phyloP scores from a whole-genome alignment of 768 basidiomycete species.

The Boletus vinaceobasis region DNA sequence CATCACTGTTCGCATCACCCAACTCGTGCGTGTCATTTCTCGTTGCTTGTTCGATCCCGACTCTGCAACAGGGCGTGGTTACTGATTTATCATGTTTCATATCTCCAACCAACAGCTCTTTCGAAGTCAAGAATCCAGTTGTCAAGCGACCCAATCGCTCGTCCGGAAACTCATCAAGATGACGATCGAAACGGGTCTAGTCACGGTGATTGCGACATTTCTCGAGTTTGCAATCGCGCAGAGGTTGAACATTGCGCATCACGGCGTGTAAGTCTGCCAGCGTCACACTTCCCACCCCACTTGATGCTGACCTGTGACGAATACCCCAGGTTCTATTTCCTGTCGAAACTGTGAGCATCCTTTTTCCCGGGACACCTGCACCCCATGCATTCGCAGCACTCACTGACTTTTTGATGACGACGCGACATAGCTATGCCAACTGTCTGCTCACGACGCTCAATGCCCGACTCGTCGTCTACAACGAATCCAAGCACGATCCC shows the following conservation, averaged over 20 bases:
- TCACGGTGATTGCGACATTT: slow-evolving; percentile 9
- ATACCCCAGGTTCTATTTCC: slow-evolving; percentile 2
- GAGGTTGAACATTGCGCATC: slow-evolving; percentile 6
- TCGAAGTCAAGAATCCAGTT: background rate
- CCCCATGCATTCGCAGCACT: background rate
- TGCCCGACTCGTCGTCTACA: background rate
- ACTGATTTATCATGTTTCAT: background rate
- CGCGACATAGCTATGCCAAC: background rate
- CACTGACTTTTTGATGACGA: background rate
- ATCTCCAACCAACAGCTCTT: slow-evolving; percentile 3
- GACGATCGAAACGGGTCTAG: slow-evolving; percentile 11
- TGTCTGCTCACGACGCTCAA: slow-evolving; percentile 4
- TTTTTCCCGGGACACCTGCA: background rate
- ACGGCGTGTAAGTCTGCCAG: slow-evolving; percentile 1
- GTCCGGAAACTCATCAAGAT: slow-evolving; percentile 11
- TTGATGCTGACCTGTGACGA: background rate
- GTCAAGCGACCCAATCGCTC: slow-evolving; percentile 3
- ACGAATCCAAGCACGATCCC: background rate
- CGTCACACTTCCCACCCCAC: background rate
- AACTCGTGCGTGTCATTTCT: slow-evolving; percentile 4
- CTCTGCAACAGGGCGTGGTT: background rate
- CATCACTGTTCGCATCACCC: slow-evolving; percentile 7
- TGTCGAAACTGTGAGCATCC: slow-evolving; percentile 4
- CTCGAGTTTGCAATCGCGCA: slow-evolving; percentile 10
- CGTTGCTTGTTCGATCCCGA: background rate